Evolutionary conservation across 208 protist species (phyloP).

Genomic region (Herpetomonas tarakana): DNA sequence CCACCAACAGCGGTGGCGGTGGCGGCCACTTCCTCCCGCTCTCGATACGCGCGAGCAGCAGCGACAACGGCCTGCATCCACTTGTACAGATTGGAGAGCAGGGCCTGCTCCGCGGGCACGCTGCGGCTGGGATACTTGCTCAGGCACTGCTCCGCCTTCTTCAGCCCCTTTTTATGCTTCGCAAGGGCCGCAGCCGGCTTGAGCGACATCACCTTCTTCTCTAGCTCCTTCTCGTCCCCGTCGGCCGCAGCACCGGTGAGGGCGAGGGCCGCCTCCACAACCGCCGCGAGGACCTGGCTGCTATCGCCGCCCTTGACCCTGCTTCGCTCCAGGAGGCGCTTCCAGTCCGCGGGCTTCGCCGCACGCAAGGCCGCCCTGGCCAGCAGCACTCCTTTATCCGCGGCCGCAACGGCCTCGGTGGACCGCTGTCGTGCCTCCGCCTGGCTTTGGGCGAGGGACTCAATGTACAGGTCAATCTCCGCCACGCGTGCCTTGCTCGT

Average conservation of each 20-base stretch:
- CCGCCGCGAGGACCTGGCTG: conserved; percentile 8
- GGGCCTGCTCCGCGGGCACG: conserved; percentile 11
- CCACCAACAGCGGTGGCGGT: too few relatives aligned
- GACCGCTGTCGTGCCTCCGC: not conserved
- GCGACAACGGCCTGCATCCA: conserved; percentile 27
- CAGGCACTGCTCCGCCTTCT: conserved; percentile 3
- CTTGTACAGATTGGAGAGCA: conserved; percentile 15
- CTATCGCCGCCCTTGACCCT: conserved; percentile 2
- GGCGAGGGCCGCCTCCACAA: conserved; percentile 13
- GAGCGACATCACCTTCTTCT: conserved; percentile 9
- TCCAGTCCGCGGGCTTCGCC: conserved; percentile 17
- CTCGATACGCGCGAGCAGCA: conserved; percentile 10
- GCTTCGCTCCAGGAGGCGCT: conserved; percentile 13
- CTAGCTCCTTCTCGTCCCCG: conserved; percentile 7
- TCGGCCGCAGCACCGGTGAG: conserved; percentile 2
- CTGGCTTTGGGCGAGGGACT: not conserved
- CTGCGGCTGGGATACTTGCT: conserved; percentile 3
- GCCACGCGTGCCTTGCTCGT: conserved; percentile 28
- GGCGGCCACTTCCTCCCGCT: not conserved
- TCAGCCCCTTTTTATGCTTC: conserved; percentile 4
- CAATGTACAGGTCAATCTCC: conserved; percentile 19
- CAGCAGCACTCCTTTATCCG: conserved; percentile 14
- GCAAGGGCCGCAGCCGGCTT: conserved; percentile 2
- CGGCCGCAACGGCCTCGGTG: conserved; percentile 3
- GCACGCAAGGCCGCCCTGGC: conserved; percentile 24